Conservation (phyloP, 108 stramenopile genomes). For the Stephanodiscus triporus region DNA sequence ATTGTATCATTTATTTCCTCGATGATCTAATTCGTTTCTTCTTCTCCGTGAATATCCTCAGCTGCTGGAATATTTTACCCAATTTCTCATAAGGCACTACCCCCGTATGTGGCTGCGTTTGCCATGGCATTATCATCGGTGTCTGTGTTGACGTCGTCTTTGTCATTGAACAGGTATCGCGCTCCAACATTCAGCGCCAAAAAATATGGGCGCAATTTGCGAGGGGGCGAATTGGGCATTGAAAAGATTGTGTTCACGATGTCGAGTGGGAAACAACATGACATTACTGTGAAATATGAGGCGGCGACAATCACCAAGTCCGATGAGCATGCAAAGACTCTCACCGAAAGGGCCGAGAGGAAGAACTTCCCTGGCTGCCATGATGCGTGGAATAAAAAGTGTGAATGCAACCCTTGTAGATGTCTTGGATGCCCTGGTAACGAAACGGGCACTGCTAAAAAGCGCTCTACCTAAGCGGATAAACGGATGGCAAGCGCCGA, state of each 20-base stretch:
- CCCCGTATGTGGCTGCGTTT: constrained; percentile 78
- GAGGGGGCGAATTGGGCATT: constrained; percentile 48
- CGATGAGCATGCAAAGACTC: constrained; percentile 43
- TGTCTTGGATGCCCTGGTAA: constrained; percentile 36
- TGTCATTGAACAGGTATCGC: constrained; percentile 49
- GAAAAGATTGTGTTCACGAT: constrained; percentile 39
- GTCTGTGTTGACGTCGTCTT: constrained; percentile 60
- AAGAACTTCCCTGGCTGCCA: constrained; percentile 37
- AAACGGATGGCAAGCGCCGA: no score
- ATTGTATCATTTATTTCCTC: no score
- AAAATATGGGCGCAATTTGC: constrained; percentile 48
- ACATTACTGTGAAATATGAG: constrained; percentile 43
- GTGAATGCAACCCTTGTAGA: constrained; percentile 39
- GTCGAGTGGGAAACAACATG: constrained; percentile 18
- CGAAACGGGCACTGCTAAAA: neutral
- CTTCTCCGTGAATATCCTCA: no score
- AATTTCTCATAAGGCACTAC: constrained; percentile 55
- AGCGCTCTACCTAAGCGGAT: no score
- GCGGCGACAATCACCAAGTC: constrained; percentile 40
- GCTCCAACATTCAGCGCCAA: constrained; percentile 51
- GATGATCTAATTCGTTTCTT: no score
- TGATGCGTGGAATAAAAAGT: constrained; percentile 36
- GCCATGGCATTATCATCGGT: constrained; percentile 81
- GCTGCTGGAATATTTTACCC: constrained; percentile 90
- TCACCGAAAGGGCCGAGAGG: neutral